Conservation (phyloP, 805 yeast species). For the Diddensiella santjacobensis region DNA sequence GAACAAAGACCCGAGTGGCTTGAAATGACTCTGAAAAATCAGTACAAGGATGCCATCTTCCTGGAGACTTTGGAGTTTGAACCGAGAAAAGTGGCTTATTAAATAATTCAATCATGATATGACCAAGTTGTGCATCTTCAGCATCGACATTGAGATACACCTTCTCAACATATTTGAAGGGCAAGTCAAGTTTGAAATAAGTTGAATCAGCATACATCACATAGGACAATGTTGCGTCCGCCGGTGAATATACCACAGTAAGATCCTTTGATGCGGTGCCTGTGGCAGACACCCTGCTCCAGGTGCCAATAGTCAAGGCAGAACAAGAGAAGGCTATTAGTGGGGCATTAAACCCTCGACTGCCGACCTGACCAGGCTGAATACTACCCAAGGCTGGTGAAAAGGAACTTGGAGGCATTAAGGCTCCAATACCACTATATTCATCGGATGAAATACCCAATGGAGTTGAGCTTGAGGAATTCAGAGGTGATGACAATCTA, state of each 20-base stretch:
- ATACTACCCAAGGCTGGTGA: neutral
- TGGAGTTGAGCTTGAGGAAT: neutral
- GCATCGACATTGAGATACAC: constrained; percentile 9
- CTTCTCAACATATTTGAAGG: constrained; percentile 12
- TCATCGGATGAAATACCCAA: neutral
- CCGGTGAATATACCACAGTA: constrained; percentile 17
- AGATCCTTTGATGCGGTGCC: constrained; percentile 13
- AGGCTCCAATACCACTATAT: neutral
- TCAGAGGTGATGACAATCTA: neutral
- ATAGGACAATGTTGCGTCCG: constrained; percentile 16
- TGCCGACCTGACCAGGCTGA: neutral
- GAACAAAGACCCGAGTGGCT: constrained; percentile 13
- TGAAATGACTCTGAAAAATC: constrained; percentile 20
- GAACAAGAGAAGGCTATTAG: constrained; percentile 10
- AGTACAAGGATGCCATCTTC: constrained; percentile 16
- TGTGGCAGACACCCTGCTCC: constrained; percentile 11
- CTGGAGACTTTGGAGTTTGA: constrained; percentile 9
- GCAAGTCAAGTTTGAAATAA: constrained; percentile 15
- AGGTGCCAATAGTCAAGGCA: constrained; percentile 10
- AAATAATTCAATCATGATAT: constrained; percentile 13
- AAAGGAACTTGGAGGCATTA: neutral
- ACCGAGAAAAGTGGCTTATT: constrained; percentile 16
- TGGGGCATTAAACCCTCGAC: neutral
- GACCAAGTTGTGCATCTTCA: constrained; percentile 12
- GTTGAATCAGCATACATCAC: constrained; percentile 11